These are phyloP conservation scores for Botrytis paeoniae DNA, from an alignment of 2,329 filamentous ascomycete species.

Conservation along the genomic window DNA sequence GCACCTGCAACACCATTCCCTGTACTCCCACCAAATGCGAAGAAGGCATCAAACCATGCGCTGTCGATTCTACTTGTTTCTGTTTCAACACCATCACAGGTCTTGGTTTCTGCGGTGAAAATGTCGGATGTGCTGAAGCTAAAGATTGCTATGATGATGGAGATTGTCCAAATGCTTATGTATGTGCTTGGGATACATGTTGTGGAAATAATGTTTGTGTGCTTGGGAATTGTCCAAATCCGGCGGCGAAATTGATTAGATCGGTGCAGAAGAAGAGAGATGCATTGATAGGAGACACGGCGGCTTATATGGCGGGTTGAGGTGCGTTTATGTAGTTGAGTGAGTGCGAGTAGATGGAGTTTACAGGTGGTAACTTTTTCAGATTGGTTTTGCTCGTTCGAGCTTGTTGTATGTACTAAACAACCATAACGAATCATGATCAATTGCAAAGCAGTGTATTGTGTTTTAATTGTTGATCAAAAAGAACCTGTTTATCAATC, in stretches of 20 bases:
- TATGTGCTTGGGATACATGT: constrained; percentile 18
- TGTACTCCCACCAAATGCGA: constrained; percentile 9
- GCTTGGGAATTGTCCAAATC: constrained; percentile 17
- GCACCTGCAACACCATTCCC: constrained; percentile 5
- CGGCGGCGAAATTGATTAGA: background rate
- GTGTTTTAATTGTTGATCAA: background rate
- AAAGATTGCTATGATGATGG: constrained; percentile 11
- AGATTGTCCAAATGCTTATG: constrained; percentile 14
- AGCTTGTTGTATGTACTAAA: background rate
- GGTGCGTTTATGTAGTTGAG: background rate
- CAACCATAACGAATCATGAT: background rate
- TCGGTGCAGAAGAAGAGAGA: constrained; percentile 6
- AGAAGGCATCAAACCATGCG: constrained; percentile 16
- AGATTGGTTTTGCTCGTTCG: background rate
- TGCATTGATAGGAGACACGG: constrained; percentile 3
- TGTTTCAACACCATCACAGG: constrained; percentile 10
- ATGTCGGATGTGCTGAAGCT: background rate
- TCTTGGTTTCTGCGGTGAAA: constrained; percentile 15
- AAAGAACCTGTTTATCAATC: background rate
- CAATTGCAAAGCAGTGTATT: too few species aligned
- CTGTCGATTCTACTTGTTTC: constrained; percentile 4
- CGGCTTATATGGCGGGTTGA: constrained; percentile 5
- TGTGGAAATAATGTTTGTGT: constrained; percentile 18
- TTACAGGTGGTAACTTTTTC: background rate
- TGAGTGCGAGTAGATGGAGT: background rate